Evolutionary conservation across 441 rosid species (phyloP).

Genomic region (Gossypium davidsonii): DNA sequence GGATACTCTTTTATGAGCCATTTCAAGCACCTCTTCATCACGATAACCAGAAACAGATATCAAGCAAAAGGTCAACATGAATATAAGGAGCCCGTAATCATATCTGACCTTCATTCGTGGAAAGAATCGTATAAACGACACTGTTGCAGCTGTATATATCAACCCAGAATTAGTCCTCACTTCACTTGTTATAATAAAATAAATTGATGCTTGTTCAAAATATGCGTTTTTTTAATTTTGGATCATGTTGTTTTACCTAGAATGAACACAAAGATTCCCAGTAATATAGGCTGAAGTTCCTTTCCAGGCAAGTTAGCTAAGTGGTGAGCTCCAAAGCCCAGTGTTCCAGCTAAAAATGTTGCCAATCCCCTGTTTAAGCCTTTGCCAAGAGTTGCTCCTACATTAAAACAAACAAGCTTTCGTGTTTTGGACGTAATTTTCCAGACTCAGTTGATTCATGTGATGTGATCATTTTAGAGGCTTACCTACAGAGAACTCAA

Average conservation of each 20-base stretch:
- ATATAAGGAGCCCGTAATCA: constrained; percentile 23
- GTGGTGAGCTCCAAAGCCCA: constrained; percentile 31
- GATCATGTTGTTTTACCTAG: constrained; percentile 15
- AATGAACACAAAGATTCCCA: constrained; percentile 24
- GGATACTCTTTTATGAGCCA: constrained; percentile 15
- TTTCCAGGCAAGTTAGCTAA: constrained; percentile 18
- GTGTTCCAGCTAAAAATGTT: constrained; percentile 24
- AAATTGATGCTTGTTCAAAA: background rate
- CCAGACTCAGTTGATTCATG: too few species aligned
- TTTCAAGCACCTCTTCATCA: constrained; percentile 13
- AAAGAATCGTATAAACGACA: constrained; percentile 24
- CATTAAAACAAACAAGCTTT: background rate
- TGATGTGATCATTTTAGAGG: too few species aligned
- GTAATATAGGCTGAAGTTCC: constrained; percentile 22
- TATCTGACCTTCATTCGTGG: constrained; percentile 25
- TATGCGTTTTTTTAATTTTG: background rate
- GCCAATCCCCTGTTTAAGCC: constrained; percentile 34
- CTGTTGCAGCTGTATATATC: constrained; percentile 18
- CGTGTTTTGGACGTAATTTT: background rate
- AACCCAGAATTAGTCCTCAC: background rate
- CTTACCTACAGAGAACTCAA: constrained; percentile 30
- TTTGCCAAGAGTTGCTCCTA: constrained; percentile 31
- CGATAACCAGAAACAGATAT: constrained; percentile 25
- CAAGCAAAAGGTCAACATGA: constrained; percentile 27
- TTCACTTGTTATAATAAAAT: background rate